Evolutionary conservation across 2,329 filamentous ascomycete genomes (phyloP).

Genomic region (Tolypocladium capitatum): DNA sequence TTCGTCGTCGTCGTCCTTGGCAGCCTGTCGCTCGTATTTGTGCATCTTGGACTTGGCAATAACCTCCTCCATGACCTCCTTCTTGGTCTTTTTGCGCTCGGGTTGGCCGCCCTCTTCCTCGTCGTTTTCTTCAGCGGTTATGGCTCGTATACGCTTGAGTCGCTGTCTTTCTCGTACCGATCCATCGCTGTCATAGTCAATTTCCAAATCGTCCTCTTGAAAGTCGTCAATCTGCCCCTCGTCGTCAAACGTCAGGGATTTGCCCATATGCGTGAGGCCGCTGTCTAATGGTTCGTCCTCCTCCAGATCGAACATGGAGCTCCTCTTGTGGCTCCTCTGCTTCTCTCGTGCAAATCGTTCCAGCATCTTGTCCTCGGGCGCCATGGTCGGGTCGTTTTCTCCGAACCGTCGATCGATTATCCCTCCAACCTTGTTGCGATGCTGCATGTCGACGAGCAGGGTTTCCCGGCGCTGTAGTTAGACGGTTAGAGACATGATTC

Average conservation of each 20-base stretch:
- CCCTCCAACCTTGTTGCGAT: conserved; percentile 79
- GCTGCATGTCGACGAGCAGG: conserved; percentile 78
- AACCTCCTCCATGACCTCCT: conserved; percentile 95
- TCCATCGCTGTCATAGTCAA: conserved; percentile 43
- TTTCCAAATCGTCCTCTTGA: conserved; percentile 58
- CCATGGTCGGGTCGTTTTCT: conserved; percentile 89
- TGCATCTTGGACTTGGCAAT: conserved; percentile 94
- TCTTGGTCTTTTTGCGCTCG: conserved; percentile 83
- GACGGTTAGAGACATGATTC: conserved; percentile 3
- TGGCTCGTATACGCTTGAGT: conserved; percentile 41
- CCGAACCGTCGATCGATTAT: conserved; percentile 90
- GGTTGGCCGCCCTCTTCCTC: conserved; percentile 45
- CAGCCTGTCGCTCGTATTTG: conserved; percentile 86
- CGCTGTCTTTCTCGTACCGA: conserved; percentile 40
- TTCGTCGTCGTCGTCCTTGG: conserved; percentile 88
- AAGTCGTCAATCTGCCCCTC: conserved; percentile 56
- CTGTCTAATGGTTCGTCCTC: conserved; percentile 47
- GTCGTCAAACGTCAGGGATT: conserved; percentile 53
- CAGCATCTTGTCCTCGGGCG: conserved; percentile 80
- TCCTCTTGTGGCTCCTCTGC: conserved; percentile 62
- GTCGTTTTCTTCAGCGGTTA: conserved; percentile 29
- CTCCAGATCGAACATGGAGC: conserved; percentile 79
- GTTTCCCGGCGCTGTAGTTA: conserved; percentile 56
- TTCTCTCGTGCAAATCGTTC: conserved; percentile 86
- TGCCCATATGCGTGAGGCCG: conserved; percentile 68